Evolutionary conservation across 2,329 filamentous ascomycete species (phyloP).

Genomic region (Fusarium tjaetaba): DNA sequence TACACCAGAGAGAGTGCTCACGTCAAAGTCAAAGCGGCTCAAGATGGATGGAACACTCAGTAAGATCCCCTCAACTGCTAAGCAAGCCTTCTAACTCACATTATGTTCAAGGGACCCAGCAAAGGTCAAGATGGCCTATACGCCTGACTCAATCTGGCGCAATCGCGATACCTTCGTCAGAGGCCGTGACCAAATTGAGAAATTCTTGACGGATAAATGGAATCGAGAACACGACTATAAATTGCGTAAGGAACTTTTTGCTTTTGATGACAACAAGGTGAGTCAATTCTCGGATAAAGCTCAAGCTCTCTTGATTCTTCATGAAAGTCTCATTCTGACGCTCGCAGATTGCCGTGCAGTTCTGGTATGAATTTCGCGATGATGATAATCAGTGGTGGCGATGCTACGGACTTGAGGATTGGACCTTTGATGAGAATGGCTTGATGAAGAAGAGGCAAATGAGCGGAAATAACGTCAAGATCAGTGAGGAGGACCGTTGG

Average conservation of each 20-base stretch:
- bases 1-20: constrained; percentile 78
- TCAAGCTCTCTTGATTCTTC: accelerated
- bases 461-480: constrained; percentile 78
- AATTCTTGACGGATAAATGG: constrained; percentile 80
- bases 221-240: constrained; percentile 74
- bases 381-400: constrained; percentile 79
- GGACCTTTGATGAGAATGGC: constrained; percentile 77
- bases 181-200: constrained; percentile 73
- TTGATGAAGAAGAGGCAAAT: constrained; percentile 79
- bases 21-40: constrained; percentile 84
- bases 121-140: constrained; percentile 77
- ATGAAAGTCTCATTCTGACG: not conserved
- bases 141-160: constrained; percentile 80
- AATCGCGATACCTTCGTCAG: constrained; percentile 77
- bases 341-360: constrained; percentile 80
- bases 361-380: constrained; percentile 88
- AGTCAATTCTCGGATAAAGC: not conserved
- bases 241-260: constrained; percentile 85
- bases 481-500: constrained; percentile 71
- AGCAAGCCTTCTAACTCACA: not conserved
- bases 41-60: constrained; percentile 85
- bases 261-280: constrained; percentile 74
- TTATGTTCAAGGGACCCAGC: constrained; percentile 65
- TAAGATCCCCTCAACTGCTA: constrained; percentile 47
- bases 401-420: constrained; percentile 86